Conservation (phyloP, 2,329 filamentous ascomycete species). For the Pseudogymnoascus sp. region DNA sequence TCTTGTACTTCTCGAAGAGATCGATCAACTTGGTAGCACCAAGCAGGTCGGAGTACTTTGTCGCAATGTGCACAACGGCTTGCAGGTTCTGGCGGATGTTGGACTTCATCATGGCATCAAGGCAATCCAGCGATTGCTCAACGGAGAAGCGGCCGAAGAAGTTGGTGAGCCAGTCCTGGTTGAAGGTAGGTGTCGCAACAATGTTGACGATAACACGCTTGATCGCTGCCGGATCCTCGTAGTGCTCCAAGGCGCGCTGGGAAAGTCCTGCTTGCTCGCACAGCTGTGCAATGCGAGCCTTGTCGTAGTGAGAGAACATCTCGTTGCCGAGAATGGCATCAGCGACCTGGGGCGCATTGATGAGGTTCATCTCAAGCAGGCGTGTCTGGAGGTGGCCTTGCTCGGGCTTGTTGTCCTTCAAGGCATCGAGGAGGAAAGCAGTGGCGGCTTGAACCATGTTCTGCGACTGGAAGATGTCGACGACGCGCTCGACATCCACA, state of each 20-base stretch:
- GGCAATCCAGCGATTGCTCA: conserved; percentile 86
- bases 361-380: conserved; percentile 93
- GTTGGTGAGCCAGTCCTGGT: conserved; percentile 80
- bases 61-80: conserved; percentile 88
- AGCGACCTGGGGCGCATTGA: conserved; percentile 94
- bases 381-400: conserved; percentile 91
- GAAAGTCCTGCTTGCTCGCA: conserved; percentile 88
- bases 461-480: conserved; percentile 97
- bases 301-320: conserved; percentile 98
- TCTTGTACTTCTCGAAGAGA: conserved; percentile 95
- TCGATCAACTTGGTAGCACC: conserved; percentile 84
- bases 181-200: conserved; percentile 74
- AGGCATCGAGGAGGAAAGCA: conserved; percentile 90
- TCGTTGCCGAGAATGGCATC: conserved; percentile 97
- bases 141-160: conserved; percentile 95
- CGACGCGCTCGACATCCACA: conserved; percentile 87
- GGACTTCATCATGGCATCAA: conserved; percentile 91
- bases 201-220: conserved; percentile 87
- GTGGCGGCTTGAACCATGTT: conserved; percentile 97
- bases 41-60: conserved; percentile 94
- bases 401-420: conserved; percentile 91
- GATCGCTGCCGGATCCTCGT: conserved; percentile 80
- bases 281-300: conserved; percentile 75
- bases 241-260: conserved; percentile 86
- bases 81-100: conserved; percentile 98